phyloP scores from a whole-genome alignment of 345 rosid species.

The Citrus unshiu region DNA sequence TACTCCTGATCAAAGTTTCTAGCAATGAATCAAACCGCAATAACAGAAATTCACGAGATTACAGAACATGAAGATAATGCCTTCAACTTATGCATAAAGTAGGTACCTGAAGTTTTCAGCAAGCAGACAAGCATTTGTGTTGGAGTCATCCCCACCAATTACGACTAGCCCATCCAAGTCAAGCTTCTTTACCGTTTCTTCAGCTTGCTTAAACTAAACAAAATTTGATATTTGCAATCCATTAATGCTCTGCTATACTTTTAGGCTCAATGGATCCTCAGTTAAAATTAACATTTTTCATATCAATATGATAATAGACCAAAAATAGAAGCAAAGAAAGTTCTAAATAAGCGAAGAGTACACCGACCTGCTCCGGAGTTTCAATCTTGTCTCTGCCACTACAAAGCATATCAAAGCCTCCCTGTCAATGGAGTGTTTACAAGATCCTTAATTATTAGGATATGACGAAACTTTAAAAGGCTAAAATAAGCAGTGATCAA shows the following conservation, averaged over 20 bases:
- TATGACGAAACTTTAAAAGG: too few species aligned
- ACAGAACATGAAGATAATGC: slow-evolving; percentile 8
- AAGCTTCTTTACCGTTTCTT: slow-evolving; percentile 23
- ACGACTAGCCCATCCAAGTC: slow-evolving; percentile 25
- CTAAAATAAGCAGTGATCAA: neutral
- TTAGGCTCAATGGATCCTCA: neutral
- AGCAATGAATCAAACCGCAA: slow-evolving; percentile 12
- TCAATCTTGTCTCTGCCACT: slow-evolving; percentile 31
- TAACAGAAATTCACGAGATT: neutral
- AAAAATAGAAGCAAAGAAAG: neutral
- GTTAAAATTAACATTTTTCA: neutral
- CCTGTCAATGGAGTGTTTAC: slow-evolving; percentile 7
- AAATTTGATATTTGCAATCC: neutral
- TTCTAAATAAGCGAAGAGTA: neutral
- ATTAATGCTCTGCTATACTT: neutral
- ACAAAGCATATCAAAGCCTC: slow-evolving; percentile 29
- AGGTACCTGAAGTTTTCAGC: slow-evolving; percentile 30
- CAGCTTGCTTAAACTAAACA: slow-evolving; percentile 26
- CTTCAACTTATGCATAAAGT: neutral
- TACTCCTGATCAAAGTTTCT: slow-evolving; percentile 45
- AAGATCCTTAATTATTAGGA: neutral
- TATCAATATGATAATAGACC: neutral
- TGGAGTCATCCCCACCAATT: slow-evolving; percentile 25
- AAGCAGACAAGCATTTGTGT: slow-evolving; percentile 27
- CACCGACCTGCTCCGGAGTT: slow-evolving; percentile 33